These are phyloP conservation scores for Orbilia quercus DNA, from an alignment of 2,329 filamentous ascomycete species.

Conservation along the genomic window DNA sequence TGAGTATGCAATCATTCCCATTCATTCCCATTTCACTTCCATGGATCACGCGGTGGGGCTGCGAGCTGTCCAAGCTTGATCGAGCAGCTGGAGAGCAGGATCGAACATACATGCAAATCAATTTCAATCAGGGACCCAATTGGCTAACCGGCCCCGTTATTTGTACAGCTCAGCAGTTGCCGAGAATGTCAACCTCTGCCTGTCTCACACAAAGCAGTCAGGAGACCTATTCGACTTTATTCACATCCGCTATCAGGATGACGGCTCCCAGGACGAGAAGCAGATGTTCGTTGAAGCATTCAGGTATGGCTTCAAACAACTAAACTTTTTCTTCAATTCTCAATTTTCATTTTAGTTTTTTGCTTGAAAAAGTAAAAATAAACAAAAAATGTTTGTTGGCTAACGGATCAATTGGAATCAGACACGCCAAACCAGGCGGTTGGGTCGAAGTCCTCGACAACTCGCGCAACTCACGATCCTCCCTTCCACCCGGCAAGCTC, in stretches of 20 bases:
- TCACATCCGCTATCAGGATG: conserved; percentile 60
- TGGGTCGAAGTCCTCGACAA: conserved; percentile 60
- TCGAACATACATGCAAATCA: conserved; percentile 6
- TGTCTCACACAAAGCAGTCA: conserved; percentile 55
- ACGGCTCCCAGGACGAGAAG: conserved; percentile 58
- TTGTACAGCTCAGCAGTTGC: conserved; percentile 45
- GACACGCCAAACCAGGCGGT: conserved; percentile 60
- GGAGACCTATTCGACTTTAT: conserved; percentile 59
- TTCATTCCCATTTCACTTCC: conserved; percentile 2
- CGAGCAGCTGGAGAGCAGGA: not conserved
- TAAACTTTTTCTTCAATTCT: conserved; percentile 9
- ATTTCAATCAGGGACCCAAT: conserved; percentile 1
- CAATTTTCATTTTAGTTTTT: conserved; percentile 28
- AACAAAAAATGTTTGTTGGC: conserved; percentile 1
- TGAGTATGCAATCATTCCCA: conserved; percentile 47
- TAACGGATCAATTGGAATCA: conserved; percentile 54
- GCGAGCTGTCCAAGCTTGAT: not conserved
- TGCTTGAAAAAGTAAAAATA: not conserved
- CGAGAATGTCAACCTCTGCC: conserved; percentile 57
- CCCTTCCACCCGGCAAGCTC: conserved; percentile 48
- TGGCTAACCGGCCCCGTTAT: conserved; percentile 39
- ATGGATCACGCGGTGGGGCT: conserved; percentile 5
- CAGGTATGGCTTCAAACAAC: conserved; percentile 52
- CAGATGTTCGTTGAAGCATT: conserved; percentile 59
- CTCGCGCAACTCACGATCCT: conserved; percentile 53